Conservation (phyloP, 2,329 filamentous ascomycete species). For the Emmonsiellopsis sp. region DNA sequence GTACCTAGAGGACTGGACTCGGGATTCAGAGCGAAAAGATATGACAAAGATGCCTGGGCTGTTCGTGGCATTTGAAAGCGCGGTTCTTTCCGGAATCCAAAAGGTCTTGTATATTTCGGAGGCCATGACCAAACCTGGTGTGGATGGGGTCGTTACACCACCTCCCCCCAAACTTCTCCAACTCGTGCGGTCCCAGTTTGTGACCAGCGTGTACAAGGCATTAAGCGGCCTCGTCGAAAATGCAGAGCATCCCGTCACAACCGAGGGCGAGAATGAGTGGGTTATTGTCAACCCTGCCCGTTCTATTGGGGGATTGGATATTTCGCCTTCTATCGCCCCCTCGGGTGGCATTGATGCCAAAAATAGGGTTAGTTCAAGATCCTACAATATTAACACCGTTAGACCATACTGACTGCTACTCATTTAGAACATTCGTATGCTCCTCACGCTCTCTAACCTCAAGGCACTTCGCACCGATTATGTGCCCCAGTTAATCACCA, state of each 20-base stretch:
- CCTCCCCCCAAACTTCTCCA: slow-evolving; percentile 81
- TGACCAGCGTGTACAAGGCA: slow-evolving; percentile 87
- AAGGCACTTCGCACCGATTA: slow-evolving; percentile 71
- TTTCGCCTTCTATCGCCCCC: slow-evolving; percentile 33
- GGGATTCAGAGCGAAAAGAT: slow-evolving; percentile 70
- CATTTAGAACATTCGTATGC: slow-evolving; percentile 74
- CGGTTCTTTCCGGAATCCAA: slow-evolving; percentile 77
- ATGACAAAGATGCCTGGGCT: slow-evolving; percentile 83
- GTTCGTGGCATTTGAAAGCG: slow-evolving; percentile 77
- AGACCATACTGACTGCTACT: slow-evolving; percentile 50
- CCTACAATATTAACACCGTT: slow-evolving; percentile 73
- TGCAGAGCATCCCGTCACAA: slow-evolving; percentile 65
- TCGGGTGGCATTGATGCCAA: slow-evolving; percentile 45
- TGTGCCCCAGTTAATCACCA: slow-evolving; percentile 77
- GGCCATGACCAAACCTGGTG: slow-evolving; percentile 64
- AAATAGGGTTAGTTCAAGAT: slow-evolving; percentile 38
- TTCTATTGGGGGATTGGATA: slow-evolving; percentile 22
- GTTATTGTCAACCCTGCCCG: slow-evolving; percentile 37
- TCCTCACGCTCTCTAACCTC: slow-evolving; percentile 88
- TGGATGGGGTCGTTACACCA: slow-evolving; percentile 69
- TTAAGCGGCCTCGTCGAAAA: slow-evolving; percentile 96
- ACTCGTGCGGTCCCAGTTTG: slow-evolving; percentile 85
- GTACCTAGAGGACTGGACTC: slow-evolving; percentile 86
- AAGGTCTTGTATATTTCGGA: slow-evolving; percentile 92
- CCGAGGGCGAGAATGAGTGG: slow-evolving; percentile 47